A percentile compares a stretch with the other conserved stretches of the same genome.
These are phyloP conservation scores for Cyberlindnera maclurae DNA, from an alignment of 805 yeast genomes.

Conservation along the genomic window DNA sequence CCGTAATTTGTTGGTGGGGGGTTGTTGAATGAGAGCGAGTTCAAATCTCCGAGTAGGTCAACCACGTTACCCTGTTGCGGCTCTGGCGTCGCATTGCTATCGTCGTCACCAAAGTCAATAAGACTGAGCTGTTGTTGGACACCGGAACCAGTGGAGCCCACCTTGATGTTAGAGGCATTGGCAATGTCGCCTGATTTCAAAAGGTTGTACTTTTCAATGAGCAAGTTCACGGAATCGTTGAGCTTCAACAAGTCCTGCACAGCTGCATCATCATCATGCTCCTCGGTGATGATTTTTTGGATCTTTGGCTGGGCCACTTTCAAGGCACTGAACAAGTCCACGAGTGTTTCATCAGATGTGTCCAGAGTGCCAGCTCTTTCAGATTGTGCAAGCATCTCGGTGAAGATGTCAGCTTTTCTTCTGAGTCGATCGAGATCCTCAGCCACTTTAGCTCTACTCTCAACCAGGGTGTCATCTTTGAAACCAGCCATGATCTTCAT, in stretches of 20 bases:
- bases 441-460: conserved; percentile 68
- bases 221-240: conserved; percentile 68
- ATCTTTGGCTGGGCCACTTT: conserved; percentile 84
- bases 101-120: conserved; percentile 65
- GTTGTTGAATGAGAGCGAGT: conserved; percentile 42
- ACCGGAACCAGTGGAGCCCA: conserved; percentile 28
- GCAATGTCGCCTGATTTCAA: conserved; percentile 57
- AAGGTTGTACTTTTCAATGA: conserved; percentile 58
- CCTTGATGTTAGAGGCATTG: conserved; percentile 43
- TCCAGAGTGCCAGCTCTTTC: conserved; percentile 34
- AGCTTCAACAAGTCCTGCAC: conserved; percentile 59
- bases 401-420: conserved; percentile 79
- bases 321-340: conserved; percentile 70
- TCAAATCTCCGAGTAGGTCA: conserved; percentile 69
- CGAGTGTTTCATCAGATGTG: conserved; percentile 54
- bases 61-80: conserved; percentile 36
- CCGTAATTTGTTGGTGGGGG: conserved; percentile 29
- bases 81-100: conserved; percentile 18
- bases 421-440: conserved; percentile 79
- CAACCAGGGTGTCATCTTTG: conserved; percentile 63
- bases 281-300: conserved; percentile 77
- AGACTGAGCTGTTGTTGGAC: conserved; percentile 38
- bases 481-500: conserved; percentile 99
- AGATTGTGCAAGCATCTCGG: conserved; percentile 70
- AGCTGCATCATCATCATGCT: conserved; percentile 58